phyloP scores from a whole-genome alignment of 2,329 filamentous ascomycete genomes.

The Fusarium illudens region DNA sequence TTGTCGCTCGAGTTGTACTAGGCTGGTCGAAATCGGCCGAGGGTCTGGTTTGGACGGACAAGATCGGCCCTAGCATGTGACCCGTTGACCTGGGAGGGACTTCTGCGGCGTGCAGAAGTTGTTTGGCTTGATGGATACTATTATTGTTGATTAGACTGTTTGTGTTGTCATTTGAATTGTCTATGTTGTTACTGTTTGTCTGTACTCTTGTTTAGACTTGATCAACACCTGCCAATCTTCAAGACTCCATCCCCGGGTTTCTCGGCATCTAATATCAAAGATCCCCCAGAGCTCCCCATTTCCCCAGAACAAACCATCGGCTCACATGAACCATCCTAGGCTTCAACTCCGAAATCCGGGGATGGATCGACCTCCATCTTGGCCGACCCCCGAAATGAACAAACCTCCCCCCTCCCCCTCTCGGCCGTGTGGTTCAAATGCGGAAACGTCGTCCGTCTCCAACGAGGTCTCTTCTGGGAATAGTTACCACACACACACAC shows the following conservation, averaged over 20 bases:
- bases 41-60: slow-evolving; percentile 6
- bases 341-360: slow-evolving; percentile 12
- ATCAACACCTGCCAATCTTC: not conserved
- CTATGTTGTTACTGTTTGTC: not conserved
- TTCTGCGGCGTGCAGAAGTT: not conserved
- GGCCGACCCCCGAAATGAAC: not conserved
- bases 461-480: not conserved
- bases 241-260: slow-evolving; percentile 1
- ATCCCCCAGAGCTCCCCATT: not conserved
- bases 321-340: not conserved
- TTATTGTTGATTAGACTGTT: not conserved
- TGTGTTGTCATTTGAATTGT: not conserved
- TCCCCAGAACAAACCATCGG: not conserved
- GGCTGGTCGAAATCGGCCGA: slow-evolving; percentile 9
- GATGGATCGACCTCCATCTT: slow-evolving; percentile 9
- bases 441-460: slow-evolving; percentile 29
- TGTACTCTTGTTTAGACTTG: not conserved
- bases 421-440: slow-evolving; percentile 40
- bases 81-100: not conserved
- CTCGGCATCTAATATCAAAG: not conserved
- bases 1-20: slow-evolving; percentile 18
- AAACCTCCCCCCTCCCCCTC: slow-evolving; percentile 18
- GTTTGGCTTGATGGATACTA: no score
- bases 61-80: slow-evolving; percentile 10
- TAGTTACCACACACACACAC: not conserved